Evolutionary conservation across 2,329 filamentous ascomycete genomes (phyloP), one percentile per base, ranked within the genome.

Genomic region (Fusarium brevicatenulatum): DNA sequence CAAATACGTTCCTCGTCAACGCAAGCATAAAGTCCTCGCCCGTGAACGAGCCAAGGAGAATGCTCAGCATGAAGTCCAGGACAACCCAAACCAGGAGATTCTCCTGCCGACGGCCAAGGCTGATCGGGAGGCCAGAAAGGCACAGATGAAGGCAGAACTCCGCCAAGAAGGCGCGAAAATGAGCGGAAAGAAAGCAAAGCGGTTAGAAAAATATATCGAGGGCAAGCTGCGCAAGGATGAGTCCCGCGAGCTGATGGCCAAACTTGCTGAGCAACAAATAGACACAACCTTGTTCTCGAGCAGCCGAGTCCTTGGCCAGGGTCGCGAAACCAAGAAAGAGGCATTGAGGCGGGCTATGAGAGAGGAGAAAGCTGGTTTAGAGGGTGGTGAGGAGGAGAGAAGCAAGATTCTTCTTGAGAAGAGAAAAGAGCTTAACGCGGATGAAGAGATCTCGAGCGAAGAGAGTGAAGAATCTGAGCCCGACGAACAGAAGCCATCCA

Each of bases 181-280:
- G 79, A 91, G 85, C 77, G 85, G 88, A 67, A 91, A 92, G 78
- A 92, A 92, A 80, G 88, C 90, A 10, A 91, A 92, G 82, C 86
- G 90, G 4, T 79, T 92, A 43, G 90, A 91, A 71, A 92, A 92
- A 78, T 92, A 91, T 79, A 91, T 92, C 73, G 95, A 98, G 78
- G 96, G 89, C 66, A 99, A 99, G 86, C 86, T 99, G 50, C 93
- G 91, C 81, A 98, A 97, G 81, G 96, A 99, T 79, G 95, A 98
- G 81, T 97, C 94, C 78, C 87, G 93, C 34, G 92, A 91, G 63
- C 85, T 99, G 36, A 87, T 98, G 76, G 93, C 93, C 79, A 95
- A 96, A 80, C 87, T 99, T 32, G 93, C 93, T 23, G 87, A 90
- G 68, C 88, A 90, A 61, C 95, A 92, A 78, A 89, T 96, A 74